Conservation (phyloP, 2,329 filamentous ascomycete species). For the Beauveria varroae region DNA sequence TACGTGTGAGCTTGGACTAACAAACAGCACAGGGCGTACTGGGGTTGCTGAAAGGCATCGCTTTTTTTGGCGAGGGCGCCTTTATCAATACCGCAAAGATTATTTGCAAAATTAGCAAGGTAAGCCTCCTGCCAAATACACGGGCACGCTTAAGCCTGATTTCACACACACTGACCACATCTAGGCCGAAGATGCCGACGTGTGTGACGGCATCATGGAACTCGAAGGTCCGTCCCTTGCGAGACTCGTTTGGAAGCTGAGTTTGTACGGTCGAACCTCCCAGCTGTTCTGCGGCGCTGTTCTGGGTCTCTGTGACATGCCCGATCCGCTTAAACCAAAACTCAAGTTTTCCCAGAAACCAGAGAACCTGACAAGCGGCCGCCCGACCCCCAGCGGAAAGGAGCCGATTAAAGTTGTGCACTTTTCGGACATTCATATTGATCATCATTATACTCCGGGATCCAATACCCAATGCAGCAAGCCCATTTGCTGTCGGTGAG, state of each 20-base stretch:
- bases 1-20: background rate
- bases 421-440: slow-evolving; percentile 53
- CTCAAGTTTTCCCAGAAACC: slow-evolving; percentile 36
- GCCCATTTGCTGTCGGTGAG: slow-evolving; percentile 50
- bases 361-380: slow-evolving; percentile 20
- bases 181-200: slow-evolving; percentile 44
- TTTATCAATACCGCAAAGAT: slow-evolving; percentile 27
- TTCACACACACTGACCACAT: background rate
- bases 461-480: slow-evolving; percentile 48
- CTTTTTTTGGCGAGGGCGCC: slow-evolving; percentile 32
- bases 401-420: slow-evolving; percentile 47
- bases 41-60: slow-evolving; percentile 34
- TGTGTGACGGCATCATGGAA: slow-evolving; percentile 44
- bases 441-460: slow-evolving; percentile 45
- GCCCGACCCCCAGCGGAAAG: slow-evolving; percentile 35
- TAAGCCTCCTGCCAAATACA: slow-evolving; percentile 11
- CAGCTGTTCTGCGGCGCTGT: slow-evolving; percentile 44
- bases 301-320: slow-evolving; percentile 46
- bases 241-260: slow-evolving; percentile 38
- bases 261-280: slow-evolving; percentile 40
- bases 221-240: slow-evolving; percentile 48
- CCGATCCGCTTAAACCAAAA: slow-evolving; percentile 33
- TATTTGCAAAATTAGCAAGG: slow-evolving; percentile 27
- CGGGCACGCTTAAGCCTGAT: background rate
- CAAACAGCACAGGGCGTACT: slow-evolving; percentile 15